Conservation (phyloP, 306 rosid species). For the Cyclanthera cordifolia region DNA sequence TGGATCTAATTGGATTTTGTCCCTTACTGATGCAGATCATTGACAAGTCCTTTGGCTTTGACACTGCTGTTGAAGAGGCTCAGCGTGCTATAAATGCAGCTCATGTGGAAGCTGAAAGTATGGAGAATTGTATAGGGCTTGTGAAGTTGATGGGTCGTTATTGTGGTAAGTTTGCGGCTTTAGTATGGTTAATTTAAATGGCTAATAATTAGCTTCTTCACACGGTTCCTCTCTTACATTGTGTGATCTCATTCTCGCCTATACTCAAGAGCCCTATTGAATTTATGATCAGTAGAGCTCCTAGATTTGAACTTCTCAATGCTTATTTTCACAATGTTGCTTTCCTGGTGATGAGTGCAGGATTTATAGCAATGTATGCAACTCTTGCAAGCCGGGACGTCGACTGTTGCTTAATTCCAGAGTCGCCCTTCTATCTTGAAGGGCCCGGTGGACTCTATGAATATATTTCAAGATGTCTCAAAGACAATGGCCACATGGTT, state of each 20-base stretch:
- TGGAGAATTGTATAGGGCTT: conserved; percentile 81
- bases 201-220: not conserved
- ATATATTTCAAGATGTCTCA: conserved; percentile 53
- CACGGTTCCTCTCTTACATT: not conserved
- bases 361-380: conserved; percentile 87
- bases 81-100: conserved; percentile 98
- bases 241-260: not conserved
- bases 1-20: not conserved
- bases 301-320: not conserved
- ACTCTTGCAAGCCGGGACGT: conserved; percentile 96
- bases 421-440: conserved; percentile 86
- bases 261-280: not conserved
- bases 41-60: conserved; percentile 88
- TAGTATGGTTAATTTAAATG: not conserved
- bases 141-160: conserved; percentile 95
- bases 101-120: conserved; percentile 81
- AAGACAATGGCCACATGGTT: conserved; percentile 92
- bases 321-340: not conserved
- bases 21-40: conserved; percentile 46
- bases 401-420: conserved; percentile 95
- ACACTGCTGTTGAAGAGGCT: conserved; percentile 97
- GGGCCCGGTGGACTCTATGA: conserved; percentile 86
- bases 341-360: conserved; percentile 25
- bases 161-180: conserved; percentile 49
- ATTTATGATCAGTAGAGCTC: conserved; percentile 1